These are phyloP conservation scores for Striga hermonthica DNA, from an alignment of 305 asterid genomes.

Conservation along the genomic window DNA sequence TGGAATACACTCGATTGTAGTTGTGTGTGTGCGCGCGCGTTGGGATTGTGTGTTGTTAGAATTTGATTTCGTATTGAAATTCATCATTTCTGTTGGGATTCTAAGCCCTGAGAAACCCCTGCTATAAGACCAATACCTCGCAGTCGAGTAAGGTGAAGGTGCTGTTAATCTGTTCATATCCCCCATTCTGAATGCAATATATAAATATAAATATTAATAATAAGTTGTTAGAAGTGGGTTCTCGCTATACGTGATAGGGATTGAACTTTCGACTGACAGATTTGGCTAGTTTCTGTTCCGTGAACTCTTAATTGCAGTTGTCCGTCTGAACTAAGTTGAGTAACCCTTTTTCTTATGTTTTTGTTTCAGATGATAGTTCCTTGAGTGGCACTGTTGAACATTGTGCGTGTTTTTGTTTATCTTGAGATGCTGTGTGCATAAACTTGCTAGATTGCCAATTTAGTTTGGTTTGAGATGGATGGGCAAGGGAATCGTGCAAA, in stretches of 20 bases:
- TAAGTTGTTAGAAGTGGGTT: not conserved
- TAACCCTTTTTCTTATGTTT: constrained; percentile 4
- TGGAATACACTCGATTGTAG: constrained; percentile 7
- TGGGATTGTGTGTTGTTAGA: not conserved
- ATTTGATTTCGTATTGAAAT: constrained; percentile 4
- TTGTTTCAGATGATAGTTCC: constrained; percentile 31
- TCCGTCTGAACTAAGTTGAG: not conserved
- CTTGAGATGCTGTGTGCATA: constrained; percentile 30
- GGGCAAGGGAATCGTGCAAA: constrained; percentile 52
- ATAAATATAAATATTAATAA: too few species aligned
- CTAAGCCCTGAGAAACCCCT: not conserved
- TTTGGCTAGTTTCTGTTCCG: not conserved
- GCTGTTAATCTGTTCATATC: not conserved
- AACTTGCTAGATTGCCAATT: constrained; percentile 15
- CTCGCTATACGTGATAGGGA: not conserved
- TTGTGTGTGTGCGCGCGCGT: not conserved
- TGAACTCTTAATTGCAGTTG: constrained; percentile 3
- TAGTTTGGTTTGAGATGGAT: constrained; percentile 50
- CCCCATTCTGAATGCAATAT: not conserved
- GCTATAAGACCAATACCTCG: too few species aligned
- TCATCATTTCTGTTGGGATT: not conserved
- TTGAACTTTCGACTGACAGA: not conserved
- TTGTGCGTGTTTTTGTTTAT: constrained; percentile 10
- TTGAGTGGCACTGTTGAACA: constrained; percentile 20
- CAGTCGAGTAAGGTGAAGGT: not conserved